Evolutionary conservation across 495 filamentous ascomycete genomes (phyloP), one percentile per base, ranked within the genome.

Genomic region (Darksidea phi): DNA sequence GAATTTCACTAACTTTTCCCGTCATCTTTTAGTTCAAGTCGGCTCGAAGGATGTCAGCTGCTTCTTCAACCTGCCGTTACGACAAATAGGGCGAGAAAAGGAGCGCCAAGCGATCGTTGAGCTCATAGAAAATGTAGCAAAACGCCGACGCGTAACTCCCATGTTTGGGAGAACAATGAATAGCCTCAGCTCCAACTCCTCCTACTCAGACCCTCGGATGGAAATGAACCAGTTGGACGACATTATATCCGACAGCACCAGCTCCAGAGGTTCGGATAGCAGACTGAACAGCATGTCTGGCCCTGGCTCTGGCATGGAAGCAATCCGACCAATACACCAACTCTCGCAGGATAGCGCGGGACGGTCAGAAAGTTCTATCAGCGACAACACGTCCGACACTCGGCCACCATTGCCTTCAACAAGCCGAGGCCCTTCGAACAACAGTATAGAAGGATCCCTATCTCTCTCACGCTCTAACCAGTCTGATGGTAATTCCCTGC

Each of bases 41-140:
- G 91, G 82, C 38, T 81, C 84, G 18, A 86, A 83, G 47, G 90
- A 95, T 70, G 80, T 94, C 0, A 93, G 89, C 1, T 91, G 89
- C 1, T 91, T 91, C 67, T 96, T 95, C 71, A 86, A 87, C 51
- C 80, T 95, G 12, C 90, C 91, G 2, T 81, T 82, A 1, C 73
- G 75, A n/a, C 90, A 91, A 82, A 85, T 94, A 57, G 91, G 91
- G 17, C 82, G 90, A 57, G 79, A 84, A 52, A 76, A 84, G 61
- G 90, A 95, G 68, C 84, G 83, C 45, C 74, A 83, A 18, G 80
- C 78, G 56, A 82, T 95, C 11, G 73, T 91, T 5, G 84, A 78
- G 55, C 77, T 92, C 4, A 86, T 95, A 32, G 85, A 93, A 54
- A 84, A 83, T 48, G 84, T 88, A 23, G 80, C 85, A 8, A 83